Conservation (phyloP, 164 flowering plant genomes). For the Nelumbo lutea region DNA sequence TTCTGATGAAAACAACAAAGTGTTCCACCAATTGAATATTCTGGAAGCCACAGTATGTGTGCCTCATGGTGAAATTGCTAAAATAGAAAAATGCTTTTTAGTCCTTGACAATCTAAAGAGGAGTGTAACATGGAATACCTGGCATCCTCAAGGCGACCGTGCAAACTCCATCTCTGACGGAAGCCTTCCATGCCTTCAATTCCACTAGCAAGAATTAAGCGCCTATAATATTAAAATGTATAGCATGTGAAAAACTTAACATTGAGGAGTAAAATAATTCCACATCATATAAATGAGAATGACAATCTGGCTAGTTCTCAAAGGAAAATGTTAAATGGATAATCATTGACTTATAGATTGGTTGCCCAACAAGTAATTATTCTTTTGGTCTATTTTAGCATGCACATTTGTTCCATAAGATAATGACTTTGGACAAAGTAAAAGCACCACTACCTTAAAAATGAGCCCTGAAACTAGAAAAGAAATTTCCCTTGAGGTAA, state of each 20-base stretch:
- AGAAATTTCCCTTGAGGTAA: neutral
- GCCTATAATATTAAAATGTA: slow-evolving; percentile 32
- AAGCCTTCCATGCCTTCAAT: slow-evolving; percentile 79
- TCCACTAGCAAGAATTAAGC: slow-evolving; percentile 90
- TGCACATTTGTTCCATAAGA: too few relatives aligned
- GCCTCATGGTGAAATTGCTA: neutral
- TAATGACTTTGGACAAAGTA: too few relatives aligned
- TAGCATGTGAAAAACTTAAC: neutral
- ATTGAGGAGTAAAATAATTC: neutral
- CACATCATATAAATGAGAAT: neutral
- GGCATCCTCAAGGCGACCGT: slow-evolving; percentile 80
- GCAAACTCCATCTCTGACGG: slow-evolving; percentile 94
- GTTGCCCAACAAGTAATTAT: too few relatives aligned
- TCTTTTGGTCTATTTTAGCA: too few relatives aligned
- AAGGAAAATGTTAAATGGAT: too few relatives aligned
- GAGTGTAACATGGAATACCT: slow-evolving; percentile 36
- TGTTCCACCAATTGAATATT: too few relatives aligned
- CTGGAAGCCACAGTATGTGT: too few relatives aligned
- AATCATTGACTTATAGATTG: too few relatives aligned
- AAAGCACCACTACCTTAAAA: neutral
- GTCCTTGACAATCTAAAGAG: neutral
- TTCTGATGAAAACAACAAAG: neutral
- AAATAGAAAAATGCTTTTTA: neutral
- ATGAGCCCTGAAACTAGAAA: neutral
- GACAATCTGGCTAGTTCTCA: too few relatives aligned